These are phyloP conservation scores for Parietichytrium sp. DNA, from an alignment of 108 stramenopile genomes.

Conservation along the genomic window DNA sequence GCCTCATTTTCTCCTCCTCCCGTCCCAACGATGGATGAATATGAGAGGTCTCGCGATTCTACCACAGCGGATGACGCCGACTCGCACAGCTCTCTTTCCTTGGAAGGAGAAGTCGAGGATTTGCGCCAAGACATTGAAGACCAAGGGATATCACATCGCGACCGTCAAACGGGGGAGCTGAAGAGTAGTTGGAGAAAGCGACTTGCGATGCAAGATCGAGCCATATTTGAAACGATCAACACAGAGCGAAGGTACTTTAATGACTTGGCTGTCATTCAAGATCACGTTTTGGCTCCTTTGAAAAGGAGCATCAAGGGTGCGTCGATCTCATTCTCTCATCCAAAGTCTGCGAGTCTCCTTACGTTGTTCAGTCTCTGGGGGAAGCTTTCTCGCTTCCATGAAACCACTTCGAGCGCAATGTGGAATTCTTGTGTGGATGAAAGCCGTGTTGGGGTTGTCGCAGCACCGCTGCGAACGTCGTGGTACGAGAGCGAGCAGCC, in stretches of 20 bases:
- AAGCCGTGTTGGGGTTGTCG: background rate
- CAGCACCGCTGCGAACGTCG: background rate
- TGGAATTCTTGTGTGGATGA: conserved; percentile 17
- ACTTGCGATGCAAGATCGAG: background rate
- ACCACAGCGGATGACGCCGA: background rate
- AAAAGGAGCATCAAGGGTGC: background rate
- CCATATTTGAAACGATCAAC: background rate
- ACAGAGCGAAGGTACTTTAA: conserved; percentile 6
- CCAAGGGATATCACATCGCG: background rate
- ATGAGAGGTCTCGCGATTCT: background rate
- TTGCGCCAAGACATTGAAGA: background rate
- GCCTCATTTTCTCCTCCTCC: background rate
- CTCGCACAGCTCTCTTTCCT: background rate
- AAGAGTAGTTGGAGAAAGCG: background rate
- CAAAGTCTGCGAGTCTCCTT: background rate
- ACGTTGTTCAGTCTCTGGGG: background rate
- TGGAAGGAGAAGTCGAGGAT: background rate
- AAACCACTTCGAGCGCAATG: background rate
- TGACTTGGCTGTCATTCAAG: background rate
- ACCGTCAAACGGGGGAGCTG: background rate
- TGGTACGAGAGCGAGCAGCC: background rate
- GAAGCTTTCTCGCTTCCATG: background rate
- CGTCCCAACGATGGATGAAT: background rate
- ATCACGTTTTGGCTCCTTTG: background rate
- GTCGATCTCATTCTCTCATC: conserved; percentile 6